Evolutionary conservation across 352 stramenopile genomes (phyloP).

Genomic region (Phytophthora hibernalis): DNA sequence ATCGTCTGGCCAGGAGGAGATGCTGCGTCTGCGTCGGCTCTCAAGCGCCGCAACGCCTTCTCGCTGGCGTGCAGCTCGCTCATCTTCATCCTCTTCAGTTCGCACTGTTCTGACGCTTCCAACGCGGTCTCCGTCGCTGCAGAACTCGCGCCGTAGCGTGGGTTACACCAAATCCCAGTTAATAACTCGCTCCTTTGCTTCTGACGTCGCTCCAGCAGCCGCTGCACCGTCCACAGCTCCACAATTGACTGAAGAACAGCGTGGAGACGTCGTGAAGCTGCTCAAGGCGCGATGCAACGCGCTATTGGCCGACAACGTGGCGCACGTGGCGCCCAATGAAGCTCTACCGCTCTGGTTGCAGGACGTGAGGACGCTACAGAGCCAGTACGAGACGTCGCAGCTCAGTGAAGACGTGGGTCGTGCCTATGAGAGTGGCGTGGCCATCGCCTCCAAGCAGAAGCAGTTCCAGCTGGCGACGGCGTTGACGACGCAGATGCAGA

Average conservation of each 20-base stretch:
- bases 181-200: slow-evolving; percentile 18
- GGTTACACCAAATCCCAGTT: not conserved
- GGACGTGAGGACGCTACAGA: slow-evolving; percentile 39
- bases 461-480: slow-evolving; percentile 58
- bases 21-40: slow-evolving; percentile 42
- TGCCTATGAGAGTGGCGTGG: slow-evolving; percentile 71
- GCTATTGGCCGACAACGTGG: slow-evolving; percentile 58
- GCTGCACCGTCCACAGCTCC: not conserved
- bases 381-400: slow-evolving; percentile 9
- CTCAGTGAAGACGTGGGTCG: slow-evolving; percentile 43
- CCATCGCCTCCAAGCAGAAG: slow-evolving; percentile 76
- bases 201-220: slow-evolving; percentile 12
- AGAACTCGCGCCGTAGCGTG: slow-evolving; percentile 14
- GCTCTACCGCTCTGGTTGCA: slow-evolving; percentile 45
- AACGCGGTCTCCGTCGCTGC: slow-evolving; percentile 4
- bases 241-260: slow-evolving; percentile 20
- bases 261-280: slow-evolving; percentile 37
- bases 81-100: not conserved
- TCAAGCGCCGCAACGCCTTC: slow-evolving; percentile 5
- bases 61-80: not conserved
- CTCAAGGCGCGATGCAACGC: slow-evolving; percentile 64
- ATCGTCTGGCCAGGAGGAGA: slow-evolving; percentile 37
- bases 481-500: slow-evolving; percentile 59
- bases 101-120: not conserved
- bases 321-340: slow-evolving; percentile 28